Conservation (phyloP, 495 filamentous ascomycete species). For the Penicillium cosmopolitanum region DNA sequence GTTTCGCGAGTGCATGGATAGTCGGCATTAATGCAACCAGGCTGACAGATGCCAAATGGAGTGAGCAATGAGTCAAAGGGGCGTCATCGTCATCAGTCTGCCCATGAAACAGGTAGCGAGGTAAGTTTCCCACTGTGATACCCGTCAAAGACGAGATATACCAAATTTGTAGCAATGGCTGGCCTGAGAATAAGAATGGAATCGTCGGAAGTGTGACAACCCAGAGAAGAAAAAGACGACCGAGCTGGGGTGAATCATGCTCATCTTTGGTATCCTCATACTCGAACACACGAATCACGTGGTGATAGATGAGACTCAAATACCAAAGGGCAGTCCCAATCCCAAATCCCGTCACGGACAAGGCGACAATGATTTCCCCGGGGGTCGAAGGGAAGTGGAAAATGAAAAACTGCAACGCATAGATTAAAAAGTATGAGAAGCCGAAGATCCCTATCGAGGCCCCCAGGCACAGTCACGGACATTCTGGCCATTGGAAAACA, state of each 20-base stretch:
- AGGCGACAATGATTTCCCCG: slow-evolving; percentile 11
- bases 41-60: slow-evolving; percentile 7
- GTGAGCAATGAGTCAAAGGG: slow-evolving; percentile 1
- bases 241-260: not conserved
- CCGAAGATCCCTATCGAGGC: slow-evolving; percentile 12
- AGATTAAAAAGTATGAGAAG: slow-evolving; percentile 17
- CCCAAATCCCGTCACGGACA: slow-evolving; percentile 13
- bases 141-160: slow-evolving; percentile 6
- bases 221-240: slow-evolving; percentile 13
- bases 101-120: not conserved
- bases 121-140: slow-evolving; percentile 10
- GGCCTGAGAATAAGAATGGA: not conserved
- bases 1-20: slow-evolving; percentile 10
- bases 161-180: slow-evolving; percentile 2
- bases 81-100: not conserved
- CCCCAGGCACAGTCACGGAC: slow-evolving; percentile 14
- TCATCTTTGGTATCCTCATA: not conserved
- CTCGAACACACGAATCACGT: not conserved
- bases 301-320: not conserved
- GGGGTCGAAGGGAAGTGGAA: slow-evolving; percentile 15
- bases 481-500: not conserved
- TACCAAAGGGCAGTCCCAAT: slow-evolving; percentile 10
- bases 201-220: not conserved
- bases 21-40: slow-evolving; percentile 10
- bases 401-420: slow-evolving; percentile 16